Evolutionary conservation across 2,329 filamentous ascomycete genomes (phyloP), one percentile per base, ranked within the genome.

Genomic region (Incumbomyces delicatus): DNA sequence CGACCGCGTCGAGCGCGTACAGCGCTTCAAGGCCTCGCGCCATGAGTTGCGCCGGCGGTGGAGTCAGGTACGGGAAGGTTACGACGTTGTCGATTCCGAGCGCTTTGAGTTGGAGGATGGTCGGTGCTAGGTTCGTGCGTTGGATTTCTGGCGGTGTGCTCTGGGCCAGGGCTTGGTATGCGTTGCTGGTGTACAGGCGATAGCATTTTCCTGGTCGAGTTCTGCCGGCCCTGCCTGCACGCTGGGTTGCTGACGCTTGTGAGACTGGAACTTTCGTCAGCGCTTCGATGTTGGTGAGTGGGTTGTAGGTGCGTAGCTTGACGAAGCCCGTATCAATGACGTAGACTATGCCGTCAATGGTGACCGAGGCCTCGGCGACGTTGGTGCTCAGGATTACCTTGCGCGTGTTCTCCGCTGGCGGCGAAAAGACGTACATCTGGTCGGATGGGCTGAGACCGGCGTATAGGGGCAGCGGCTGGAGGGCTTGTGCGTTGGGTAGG

Each of bases 331-430:
- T 82, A 63, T 98, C 92, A 41, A 96, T 71, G 5, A 98, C 90
- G 59, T 87, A 94, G 46, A 88, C 81, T 50, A 96, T 89, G 2
- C 87, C 88, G 44, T 92, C 83, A 47, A 96, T 94, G 13, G 92
- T 96, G 36, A 98, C 84, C 1, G 87, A 95, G 3, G 92, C 90
- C 69, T 98, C 92, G 11, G 92, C 88, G 53, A 96, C 95, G 61
- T 96, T 96, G 49, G 92, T 96, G 3, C 87, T 84, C 54, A 95
- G 82, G 31, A 98, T 85, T 33, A 95, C 85, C 61, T 96, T 96
- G 35, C 92, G 78, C 1, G 82, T 89, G 49, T 89, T 83, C 50
- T 86, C 81, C 0, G 86, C 80, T 1, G 88, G 72, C 45, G 84
- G 80, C 57, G 95, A 87, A 61, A 96, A 96, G 34, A 96, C 84